Evolutionary conservation across 208 protist species (phyloP).

Genomic region (Leishmania major): DNA sequence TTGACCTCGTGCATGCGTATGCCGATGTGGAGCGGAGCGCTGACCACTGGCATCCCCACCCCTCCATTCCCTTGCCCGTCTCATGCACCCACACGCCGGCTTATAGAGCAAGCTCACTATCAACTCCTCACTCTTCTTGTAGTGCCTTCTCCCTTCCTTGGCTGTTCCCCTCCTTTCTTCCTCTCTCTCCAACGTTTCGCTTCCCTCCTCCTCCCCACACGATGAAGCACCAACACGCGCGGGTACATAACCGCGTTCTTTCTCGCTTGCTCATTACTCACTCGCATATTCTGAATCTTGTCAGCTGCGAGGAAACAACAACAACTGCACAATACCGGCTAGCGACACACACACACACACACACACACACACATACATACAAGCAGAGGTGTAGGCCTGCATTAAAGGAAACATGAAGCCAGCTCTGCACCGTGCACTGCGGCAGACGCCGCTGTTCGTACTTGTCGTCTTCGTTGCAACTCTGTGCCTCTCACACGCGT

Average conservation of each 20-base stretch:
- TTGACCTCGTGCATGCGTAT: neutral
- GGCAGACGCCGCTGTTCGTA: constrained; percentile 2
- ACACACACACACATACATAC: neutral
- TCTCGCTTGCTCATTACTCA: neutral
- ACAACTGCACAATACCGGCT: neutral
- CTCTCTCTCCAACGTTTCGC: too few relatives aligned
- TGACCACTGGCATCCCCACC: neutral
- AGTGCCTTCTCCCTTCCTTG: neutral
- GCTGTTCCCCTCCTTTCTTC: too few relatives aligned
- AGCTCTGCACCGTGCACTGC: neutral
- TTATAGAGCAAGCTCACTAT: neutral
- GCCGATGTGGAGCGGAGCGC: neutral
- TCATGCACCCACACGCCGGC: neutral
- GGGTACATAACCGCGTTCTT: neutral
- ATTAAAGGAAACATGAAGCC: neutral
- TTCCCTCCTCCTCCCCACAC: neutral
- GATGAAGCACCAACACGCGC: neutral
- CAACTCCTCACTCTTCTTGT: neutral
- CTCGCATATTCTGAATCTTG: neutral
- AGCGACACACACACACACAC: neutral
- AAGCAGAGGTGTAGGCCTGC: neutral
- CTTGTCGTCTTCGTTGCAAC: constrained; percentile 9
- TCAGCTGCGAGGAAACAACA: neutral
- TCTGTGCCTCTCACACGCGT: neutral
- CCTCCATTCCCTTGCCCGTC: neutral